A percentile compares a stretch with the other conserved stretches of the same genome.
Evolutionary conservation across 2,329 filamentous ascomycete species (phyloP).

Genomic region (Talaromyces pinophilus): DNA sequence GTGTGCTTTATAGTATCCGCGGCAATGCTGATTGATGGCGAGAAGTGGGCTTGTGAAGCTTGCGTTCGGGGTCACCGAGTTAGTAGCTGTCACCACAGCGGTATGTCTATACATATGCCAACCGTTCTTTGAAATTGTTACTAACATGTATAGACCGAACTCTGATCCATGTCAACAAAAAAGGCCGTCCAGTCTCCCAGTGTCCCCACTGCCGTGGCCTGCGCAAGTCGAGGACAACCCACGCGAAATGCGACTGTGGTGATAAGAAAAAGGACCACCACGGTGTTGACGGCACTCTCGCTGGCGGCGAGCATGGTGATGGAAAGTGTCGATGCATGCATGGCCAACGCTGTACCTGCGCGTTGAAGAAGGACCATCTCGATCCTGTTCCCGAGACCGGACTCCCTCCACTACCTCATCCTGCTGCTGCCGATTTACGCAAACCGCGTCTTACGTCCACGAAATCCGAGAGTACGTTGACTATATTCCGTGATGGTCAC

Average conservation of each 20-base stretch:
- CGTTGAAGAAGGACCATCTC: slow-evolving; percentile 60
- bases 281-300: slow-evolving; percentile 31
- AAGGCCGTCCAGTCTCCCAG: slow-evolving; percentile 95
- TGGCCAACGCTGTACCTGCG: slow-evolving; percentile 62
- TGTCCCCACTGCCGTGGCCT: slow-evolving; percentile 94
- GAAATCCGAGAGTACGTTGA: slow-evolving; percentile 62
- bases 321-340: slow-evolving; percentile 55
- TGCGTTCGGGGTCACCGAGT: slow-evolving; percentile 98
- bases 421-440: slow-evolving; percentile 48
- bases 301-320: slow-evolving; percentile 38
- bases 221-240: slow-evolving; percentile 92
- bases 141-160: slow-evolving; percentile 55
- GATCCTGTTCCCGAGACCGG: slow-evolving; percentile 53
- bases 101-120: slow-evolving; percentile 58
- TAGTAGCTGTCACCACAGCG: slow-evolving; percentile 94
- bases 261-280: slow-evolving; percentile 70
- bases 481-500: slow-evolving; percentile 64
- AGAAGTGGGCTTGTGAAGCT: slow-evolving; percentile 97
- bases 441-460: slow-evolving; percentile 60
- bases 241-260: slow-evolving; percentile 95
- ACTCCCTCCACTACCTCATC: slow-evolving; percentile 42
- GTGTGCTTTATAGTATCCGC: slow-evolving; percentile 40
- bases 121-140: neutral
- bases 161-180: slow-evolving; percentile 93
- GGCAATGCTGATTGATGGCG: slow-evolving; percentile 82